Conservation (phyloP, 2,329 filamentous ascomycete species). For the Cercospora sojina region DNA sequence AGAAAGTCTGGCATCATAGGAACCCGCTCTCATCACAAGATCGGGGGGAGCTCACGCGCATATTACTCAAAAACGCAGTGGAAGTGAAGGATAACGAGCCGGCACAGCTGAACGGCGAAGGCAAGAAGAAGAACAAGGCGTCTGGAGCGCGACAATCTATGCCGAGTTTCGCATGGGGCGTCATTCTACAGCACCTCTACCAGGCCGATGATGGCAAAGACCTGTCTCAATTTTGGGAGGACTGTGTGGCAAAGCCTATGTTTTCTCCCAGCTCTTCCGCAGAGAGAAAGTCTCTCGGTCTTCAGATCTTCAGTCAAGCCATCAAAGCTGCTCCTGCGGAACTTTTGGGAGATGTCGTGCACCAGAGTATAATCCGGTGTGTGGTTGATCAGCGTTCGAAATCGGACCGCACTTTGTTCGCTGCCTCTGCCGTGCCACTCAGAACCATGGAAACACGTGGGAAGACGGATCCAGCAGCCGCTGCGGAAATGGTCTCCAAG, state of each 20-base stretch:
- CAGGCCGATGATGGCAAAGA: conserved; percentile 39
- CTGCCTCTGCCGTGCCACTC: conserved; percentile 73
- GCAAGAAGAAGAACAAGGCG: conserved; percentile 49
- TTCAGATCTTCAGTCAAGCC: conserved; percentile 79
- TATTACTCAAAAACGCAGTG: conserved; percentile 72
- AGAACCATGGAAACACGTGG: conserved; percentile 67
- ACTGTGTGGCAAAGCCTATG: conserved; percentile 81
- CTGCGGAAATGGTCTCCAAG: conserved; percentile 61
- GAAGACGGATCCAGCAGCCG: conserved; percentile 59
- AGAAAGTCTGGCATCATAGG: conserved; percentile 69
- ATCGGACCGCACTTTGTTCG: conserved; percentile 75
- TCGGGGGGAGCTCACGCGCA: conserved; percentile 66
- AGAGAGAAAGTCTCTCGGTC: conserved; percentile 88
- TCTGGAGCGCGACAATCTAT: conserved; percentile 68
- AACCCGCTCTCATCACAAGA: conserved; percentile 72
- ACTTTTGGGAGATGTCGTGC: conserved; percentile 66
- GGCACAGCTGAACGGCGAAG: conserved; percentile 18
- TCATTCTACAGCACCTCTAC: conserved; percentile 59
- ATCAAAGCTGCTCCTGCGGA: conserved; percentile 55
- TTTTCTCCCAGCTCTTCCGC: conserved; percentile 80
- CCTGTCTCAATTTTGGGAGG: conserved; percentile 80
- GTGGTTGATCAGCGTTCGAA: conserved; percentile 80
- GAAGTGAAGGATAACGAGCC: conserved; percentile 46
- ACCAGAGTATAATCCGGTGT: conserved; percentile 76
- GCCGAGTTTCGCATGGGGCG: conserved; percentile 83